Evolutionary conservation across 2,329 filamentous ascomycete species (phyloP), one percentile per base, ranked within the genome.

Genomic region (Moelleriella libera): DNA sequence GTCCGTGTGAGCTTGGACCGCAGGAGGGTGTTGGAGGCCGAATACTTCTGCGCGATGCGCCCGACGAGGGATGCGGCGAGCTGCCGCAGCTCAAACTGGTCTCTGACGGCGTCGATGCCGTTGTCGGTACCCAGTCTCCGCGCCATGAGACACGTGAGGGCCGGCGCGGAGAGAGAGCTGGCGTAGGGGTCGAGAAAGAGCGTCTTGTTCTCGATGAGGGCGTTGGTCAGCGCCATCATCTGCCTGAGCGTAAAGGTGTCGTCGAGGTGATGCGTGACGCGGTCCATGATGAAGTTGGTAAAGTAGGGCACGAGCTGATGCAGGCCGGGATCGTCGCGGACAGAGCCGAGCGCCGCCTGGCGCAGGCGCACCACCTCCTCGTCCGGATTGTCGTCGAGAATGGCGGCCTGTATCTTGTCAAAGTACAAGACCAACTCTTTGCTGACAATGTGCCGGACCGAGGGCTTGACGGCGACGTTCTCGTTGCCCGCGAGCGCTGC

Each of bases 291-390:
- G 63, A 95, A 97, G 62, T 94, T 88, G 50, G 95, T 83, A 58
- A 97, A 96, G 67, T 98, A 98, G 0, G 92, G 92, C 30, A 95
- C 82, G 8, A 98, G 78, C 65, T 98, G 92, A 62, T 98, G 92
- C 40, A 97, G 77, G 39, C 90, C 90, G 0, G 92, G 88, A 59
- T 98, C 92, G 49, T 88, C 85, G 45, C 83, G 76, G 29, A 98
- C 78, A 30, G 87, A 94, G 46, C 86, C 83, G 34, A 96, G 75
- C 0, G 88, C 92, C 0, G 92, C 88, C 45, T 84, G 80, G 47
- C 90, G 83, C 60, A 94, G 82, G 14, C 76, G 69, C 28, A 74
- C 68, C 43, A 80, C 78, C 55, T 82, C 79, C 52, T 94, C 85
- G 53, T 94, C 88, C 11, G 86, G 87, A 46, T 81, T 82, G 55